phyloP scores from a whole-genome alignment of 768 basidiomycete species.

The Amanita pallidorosea region DNA sequence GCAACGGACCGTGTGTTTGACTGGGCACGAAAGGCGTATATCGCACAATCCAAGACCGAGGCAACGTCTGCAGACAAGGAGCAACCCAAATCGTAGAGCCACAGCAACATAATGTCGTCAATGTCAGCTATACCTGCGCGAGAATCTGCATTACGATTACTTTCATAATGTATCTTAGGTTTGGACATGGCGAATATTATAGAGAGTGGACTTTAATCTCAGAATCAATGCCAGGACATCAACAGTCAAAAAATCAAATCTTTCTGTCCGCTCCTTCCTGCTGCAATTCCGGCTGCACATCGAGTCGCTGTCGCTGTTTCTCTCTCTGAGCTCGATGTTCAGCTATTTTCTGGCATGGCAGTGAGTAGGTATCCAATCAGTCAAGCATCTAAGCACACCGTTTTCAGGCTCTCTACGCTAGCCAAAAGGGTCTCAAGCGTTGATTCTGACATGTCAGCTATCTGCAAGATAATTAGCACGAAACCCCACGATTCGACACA shows the following conservation, averaged over 20 bases:
- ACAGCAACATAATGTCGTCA: not conserved
- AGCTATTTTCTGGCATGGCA: slow-evolving; percentile 31
- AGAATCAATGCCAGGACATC: not conserved
- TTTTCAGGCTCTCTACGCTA: slow-evolving; percentile 49
- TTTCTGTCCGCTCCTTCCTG: not conserved
- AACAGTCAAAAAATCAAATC: not conserved
- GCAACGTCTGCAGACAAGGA: not conserved
- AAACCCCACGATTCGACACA: not conserved
- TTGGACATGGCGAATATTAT: not conserved
- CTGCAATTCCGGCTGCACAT: slow-evolving; percentile 15
- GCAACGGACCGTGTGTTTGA: slow-evolving; percentile 59
- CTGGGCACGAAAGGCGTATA: slow-evolving; percentile 51
- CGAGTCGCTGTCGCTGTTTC: slow-evolving; percentile 22
- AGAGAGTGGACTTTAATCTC: not conserved
- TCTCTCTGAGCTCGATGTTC: slow-evolving; percentile 43
- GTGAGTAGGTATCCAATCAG: slow-evolving; percentile 15
- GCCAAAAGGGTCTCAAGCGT: slow-evolving; percentile 52
- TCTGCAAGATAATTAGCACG: slow-evolving; percentile 23
- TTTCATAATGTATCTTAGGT: not conserved
- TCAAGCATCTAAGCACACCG: slow-evolving; percentile 25
- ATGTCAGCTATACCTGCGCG: too few relatives aligned
- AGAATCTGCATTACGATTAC: not conserved
- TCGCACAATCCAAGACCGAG: slow-evolving; percentile 20
- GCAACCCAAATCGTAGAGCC: not conserved
- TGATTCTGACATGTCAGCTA: slow-evolving; percentile 55